A percentile compares a stretch with the other conserved stretches of the same genome.
Evolutionary conservation across 306 rosid species (phyloP).

Genomic region (Trifolium subterraneum): DNA sequence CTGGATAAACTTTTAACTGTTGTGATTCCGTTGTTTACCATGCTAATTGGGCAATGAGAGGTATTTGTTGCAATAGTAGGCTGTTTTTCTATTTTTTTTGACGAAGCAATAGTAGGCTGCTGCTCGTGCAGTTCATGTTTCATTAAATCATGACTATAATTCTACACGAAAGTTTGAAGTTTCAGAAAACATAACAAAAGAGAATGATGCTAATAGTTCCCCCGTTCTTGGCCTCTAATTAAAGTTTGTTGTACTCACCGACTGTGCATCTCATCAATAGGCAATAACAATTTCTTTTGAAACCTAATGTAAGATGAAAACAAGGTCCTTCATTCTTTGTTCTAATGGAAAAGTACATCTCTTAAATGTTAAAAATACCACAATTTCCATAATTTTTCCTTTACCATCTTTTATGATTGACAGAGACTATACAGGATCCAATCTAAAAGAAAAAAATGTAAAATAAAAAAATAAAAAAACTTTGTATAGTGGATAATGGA

Average conservation of each 20-base stretch:
- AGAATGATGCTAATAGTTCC: slow-evolving; percentile 8
- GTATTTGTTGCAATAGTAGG: slow-evolving; percentile 3
- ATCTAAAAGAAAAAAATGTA: neutral
- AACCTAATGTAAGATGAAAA: neutral
- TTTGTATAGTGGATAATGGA: slow-evolving; percentile 36
- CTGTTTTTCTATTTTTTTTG: neutral
- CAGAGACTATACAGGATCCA: neutral
- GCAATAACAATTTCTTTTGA: neutral
- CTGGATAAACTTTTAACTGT: neutral
- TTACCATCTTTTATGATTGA: neutral
- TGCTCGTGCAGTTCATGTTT: slow-evolving; percentile 6
- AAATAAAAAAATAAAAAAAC: neutral
- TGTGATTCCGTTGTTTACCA: slow-evolving; percentile 5
- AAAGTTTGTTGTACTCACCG: neutral
- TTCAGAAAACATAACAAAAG: neutral
- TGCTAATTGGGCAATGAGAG: slow-evolving; percentile 24
- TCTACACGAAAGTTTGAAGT: neutral
- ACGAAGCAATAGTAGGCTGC: neutral
- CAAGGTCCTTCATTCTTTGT: neutral
- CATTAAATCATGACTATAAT: slow-evolving; percentile 11
- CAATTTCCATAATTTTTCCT: neutral
- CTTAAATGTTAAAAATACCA: neutral
- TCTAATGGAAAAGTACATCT: neutral
- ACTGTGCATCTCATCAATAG: neutral
- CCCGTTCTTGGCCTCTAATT: neutral